A percentile compares a stretch with the other conserved stretches of the same genome.
Evolutionary conservation across 805 yeast species (phyloP).

Genomic region (Candida xyloterini): DNA sequence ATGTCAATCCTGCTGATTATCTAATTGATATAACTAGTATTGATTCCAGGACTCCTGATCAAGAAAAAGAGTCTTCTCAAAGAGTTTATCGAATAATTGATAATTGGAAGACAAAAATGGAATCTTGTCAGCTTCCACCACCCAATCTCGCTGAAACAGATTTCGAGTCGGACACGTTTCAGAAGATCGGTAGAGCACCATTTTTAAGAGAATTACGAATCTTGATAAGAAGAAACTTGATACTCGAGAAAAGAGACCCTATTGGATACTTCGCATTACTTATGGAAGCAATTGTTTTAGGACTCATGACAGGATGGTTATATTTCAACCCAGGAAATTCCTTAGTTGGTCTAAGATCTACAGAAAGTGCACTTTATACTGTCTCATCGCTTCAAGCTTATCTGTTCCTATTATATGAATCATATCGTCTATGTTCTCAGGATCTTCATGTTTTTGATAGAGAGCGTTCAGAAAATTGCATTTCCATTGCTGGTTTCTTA

Average conservation of each 20-base stretch:
- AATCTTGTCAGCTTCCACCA: neutral
- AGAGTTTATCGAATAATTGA: conserved; percentile 35
- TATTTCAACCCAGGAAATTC: conserved; percentile 61
- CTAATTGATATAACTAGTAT: conserved; percentile 56
- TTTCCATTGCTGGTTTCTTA: conserved; percentile 64
- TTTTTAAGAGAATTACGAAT: conserved; percentile 42
- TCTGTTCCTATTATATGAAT: conserved; percentile 53
- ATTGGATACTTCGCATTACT: conserved; percentile 43
- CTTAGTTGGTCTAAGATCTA: conserved; percentile 63
- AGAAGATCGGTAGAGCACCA: conserved; percentile 37
- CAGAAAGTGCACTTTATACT: conserved; percentile 49
- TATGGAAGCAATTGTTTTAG: conserved; percentile 46
- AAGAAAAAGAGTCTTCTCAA: conserved; percentile 33
- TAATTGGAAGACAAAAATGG: conserved; percentile 37
- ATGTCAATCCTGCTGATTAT: conserved; percentile 61
- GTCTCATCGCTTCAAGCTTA: conserved; percentile 54
- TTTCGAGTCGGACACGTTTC: conserved; percentile 11
- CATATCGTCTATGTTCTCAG: conserved; percentile 51
- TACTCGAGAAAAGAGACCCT: conserved; percentile 49
- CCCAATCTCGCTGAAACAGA: neutral
- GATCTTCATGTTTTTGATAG: conserved; percentile 59
- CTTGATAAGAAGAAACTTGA: conserved; percentile 43
- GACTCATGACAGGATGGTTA: conserved; percentile 72
- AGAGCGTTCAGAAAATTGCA: conserved; percentile 69
- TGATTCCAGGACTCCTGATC: conserved; percentile 42